Percentiles rank a stretch among this genome's conserved stretches.
phyloP scores from a whole-genome alignment of 139 green algal species.

The Mychonastes homosphaera region DNA sequence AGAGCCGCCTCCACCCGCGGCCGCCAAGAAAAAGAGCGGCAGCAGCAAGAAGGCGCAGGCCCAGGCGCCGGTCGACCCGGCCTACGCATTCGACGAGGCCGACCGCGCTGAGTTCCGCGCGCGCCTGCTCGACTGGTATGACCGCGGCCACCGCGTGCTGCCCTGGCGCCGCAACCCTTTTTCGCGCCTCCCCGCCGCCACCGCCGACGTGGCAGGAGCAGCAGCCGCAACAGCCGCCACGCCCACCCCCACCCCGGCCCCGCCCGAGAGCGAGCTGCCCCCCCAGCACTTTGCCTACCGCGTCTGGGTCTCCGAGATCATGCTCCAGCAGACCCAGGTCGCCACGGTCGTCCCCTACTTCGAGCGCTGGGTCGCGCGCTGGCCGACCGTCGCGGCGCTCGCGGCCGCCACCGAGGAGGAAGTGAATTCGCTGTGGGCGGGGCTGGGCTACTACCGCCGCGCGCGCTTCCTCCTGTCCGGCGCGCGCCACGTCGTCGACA shows the following conservation, averaged over 20 bases:
- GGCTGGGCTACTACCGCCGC: slow-evolving; percentile 92
- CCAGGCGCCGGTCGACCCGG: no score
- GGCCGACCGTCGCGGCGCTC: slow-evolving; percentile 70
- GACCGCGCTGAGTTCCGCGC: slow-evolving; percentile 1
- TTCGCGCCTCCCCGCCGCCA: slow-evolving; percentile 22
- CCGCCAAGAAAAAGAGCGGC: background rate
- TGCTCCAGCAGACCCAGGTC: slow-evolving; percentile 76
- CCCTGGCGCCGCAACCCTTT: slow-evolving; percentile 78
- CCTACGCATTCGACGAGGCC: no score
- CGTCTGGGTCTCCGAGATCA: slow-evolving; percentile 88
- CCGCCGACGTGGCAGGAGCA: background rate
- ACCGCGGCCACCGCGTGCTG: slow-evolving; percentile 66
- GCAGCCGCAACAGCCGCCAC: slow-evolving; percentile 9
- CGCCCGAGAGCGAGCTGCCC: slow-evolving; percentile 31
- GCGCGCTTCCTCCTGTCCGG: background rate
- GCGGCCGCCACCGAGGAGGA: slow-evolving; percentile 64
- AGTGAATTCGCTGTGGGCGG: slow-evolving; percentile 86
- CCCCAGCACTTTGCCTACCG: slow-evolving; percentile 74
- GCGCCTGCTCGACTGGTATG: slow-evolving; percentile 81
- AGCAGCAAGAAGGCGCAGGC: no score
- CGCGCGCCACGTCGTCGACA: background rate
- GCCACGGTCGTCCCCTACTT: slow-evolving; percentile 61
- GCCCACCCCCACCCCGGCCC: slow-evolving; percentile 16
- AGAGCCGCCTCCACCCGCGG: no score
- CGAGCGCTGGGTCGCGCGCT: slow-evolving; percentile 64